Evolutionary conservation across 352 stramenopile genomes (phyloP).

Genomic region (Blastocystis sp.): DNA sequence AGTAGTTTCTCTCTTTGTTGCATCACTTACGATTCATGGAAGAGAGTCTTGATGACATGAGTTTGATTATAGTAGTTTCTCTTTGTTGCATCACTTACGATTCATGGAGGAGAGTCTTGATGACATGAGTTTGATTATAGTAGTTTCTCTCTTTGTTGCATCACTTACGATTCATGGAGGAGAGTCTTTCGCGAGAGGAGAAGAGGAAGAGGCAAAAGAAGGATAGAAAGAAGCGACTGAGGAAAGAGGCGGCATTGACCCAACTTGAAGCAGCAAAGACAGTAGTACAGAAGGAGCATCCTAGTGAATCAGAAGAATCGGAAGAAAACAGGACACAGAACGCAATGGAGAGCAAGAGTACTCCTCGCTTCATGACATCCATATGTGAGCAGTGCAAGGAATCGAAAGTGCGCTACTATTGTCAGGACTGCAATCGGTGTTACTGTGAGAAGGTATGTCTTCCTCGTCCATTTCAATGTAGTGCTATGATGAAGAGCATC

Average conservation of each 20-base stretch:
- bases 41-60: constrained; percentile 9
- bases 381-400: background rate
- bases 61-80: constrained; percentile 4
- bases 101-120: background rate
- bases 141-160: constrained; percentile 9
- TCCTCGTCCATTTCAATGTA: background rate
- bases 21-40: background rate
- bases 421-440: background rate
- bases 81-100: constrained; percentile 8
- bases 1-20: constrained; percentile 20
- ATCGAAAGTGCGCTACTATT: background rate
- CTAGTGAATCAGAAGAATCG: background rate
- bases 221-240: constrained; percentile 23
- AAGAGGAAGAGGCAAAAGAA: constrained; percentile 68
- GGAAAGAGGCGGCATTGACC: background rate
- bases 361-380: background rate
- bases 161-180: constrained; percentile 14
- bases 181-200: constrained; percentile 5
- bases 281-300: background rate
- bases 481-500: background rate
- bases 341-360: background rate
- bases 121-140: constrained; percentile 8
- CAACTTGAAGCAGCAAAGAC: background rate
- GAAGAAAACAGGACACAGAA: background rate
- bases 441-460: background rate